Conservation (phyloP, 2,329 filamentous ascomycete species). For the Calonectria hawksworthii region DNA sequence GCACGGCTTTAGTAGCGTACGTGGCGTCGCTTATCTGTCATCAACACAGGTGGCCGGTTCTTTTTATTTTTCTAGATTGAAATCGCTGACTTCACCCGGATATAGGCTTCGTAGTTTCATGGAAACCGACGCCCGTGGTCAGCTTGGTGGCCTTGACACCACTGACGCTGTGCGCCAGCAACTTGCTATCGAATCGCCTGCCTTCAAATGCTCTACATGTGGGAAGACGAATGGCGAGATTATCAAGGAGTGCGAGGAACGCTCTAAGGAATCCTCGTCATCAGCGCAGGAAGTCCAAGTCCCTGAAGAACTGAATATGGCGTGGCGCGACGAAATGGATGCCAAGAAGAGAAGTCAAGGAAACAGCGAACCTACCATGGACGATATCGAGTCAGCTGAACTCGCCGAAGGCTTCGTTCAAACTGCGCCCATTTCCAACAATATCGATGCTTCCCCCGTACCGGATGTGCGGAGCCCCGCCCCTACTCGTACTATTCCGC, state of each 20-base stretch:
- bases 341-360: constrained; percentile 38
- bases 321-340: constrained; percentile 80
- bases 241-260: constrained; percentile 77
- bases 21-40: constrained; percentile 58
- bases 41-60: too few relatives aligned
- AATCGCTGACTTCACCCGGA: constrained; percentile 16
- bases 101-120: constrained; percentile 84
- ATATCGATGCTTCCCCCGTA: not conserved
- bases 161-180: constrained; percentile 75
- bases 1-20: constrained; percentile 82
- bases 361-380: constrained; percentile 35
- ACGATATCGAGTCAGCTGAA: constrained; percentile 60
- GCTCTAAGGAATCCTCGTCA: constrained; percentile 57
- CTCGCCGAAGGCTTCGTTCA: constrained; percentile 71
- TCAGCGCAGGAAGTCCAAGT: constrained; percentile 60
- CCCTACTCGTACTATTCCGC: constrained; percentile 30
- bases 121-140: constrained; percentile 89
- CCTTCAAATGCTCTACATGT: constrained; percentile 80
- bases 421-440: constrained; percentile 52
- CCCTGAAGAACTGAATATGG: constrained; percentile 73
- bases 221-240: constrained; percentile 80
- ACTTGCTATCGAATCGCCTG: constrained; percentile 76
- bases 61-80: not conserved
- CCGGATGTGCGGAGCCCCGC: constrained; percentile 30
- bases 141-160: constrained; percentile 90